Base-by-base conservation (phyloP, 2,329 filamentous ascomycete genomes). In the Aspergillus tanneri region DNA sequence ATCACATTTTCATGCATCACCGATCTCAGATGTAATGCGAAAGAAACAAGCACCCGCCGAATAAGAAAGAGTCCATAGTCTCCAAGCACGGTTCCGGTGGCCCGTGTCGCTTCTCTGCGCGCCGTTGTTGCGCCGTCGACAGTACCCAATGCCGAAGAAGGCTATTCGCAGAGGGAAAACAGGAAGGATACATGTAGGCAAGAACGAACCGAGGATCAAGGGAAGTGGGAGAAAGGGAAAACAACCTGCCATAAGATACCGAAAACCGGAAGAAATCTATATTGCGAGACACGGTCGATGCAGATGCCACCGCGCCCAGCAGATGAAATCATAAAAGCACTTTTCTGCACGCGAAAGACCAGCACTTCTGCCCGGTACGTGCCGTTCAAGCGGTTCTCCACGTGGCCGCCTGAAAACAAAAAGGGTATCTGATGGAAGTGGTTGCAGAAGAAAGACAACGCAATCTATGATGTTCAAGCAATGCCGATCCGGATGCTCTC, bases 391-490 rank as follows among this genome's bases (percentile, higher is more conserved):
- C 64, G 58, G 65, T 55, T 62, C 64, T 65, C 66, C 64, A 54
- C 57, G 58, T 55, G 61, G 57, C 69, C 65, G 66, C 63, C 69
- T 67, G 68, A 74, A 66, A 72, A 63, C 62, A 66, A 63, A 60
- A 63, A 63, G 71, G 72, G 72, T 75, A 75, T 75, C 72, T 72
- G 71, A 68, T 63, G 62, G 65, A 72, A 72, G 65, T 69, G 68
- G 69, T 69, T 63, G 63, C 57, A 68, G 63, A 62, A 63, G 60
- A 66, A 67, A 70, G 64, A 68, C 70, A 77, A 75, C 73, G 74
- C 74, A 74, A 69, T 77, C 74, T 77, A 77, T 76, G 69, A 72
- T 73, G 67, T 70, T 68, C 69, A 72, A 71, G 69, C 69, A 72
- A 68, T 65, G 63, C 65, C 61, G 62, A 65, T 60, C 60, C 61